A percentile compares a stretch with the other conserved stretches of the same genome.
These are phyloP conservation scores for Berkeleyomyces rouxiae DNA, from an alignment of 2,329 filamentous ascomycete species.

Conservation along the genomic window DNA sequence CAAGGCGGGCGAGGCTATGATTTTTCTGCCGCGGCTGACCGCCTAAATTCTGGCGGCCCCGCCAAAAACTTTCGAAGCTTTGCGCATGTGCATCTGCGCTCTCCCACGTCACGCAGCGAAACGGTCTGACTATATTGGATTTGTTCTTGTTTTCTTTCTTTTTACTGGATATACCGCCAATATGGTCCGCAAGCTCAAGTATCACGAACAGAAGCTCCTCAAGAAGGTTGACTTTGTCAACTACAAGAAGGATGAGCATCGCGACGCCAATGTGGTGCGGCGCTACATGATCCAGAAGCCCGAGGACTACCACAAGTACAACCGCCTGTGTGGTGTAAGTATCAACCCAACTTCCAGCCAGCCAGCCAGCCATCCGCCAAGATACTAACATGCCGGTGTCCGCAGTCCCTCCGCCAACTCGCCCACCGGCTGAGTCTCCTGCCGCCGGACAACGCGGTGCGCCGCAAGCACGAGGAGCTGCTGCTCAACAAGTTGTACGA, in stretches of 20 bases:
- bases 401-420: conserved; percentile 66
- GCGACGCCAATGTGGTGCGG: conserved; percentile 61
- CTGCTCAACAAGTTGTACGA: conserved; percentile 84
- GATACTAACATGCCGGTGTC: neutral
- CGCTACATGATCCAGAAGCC: conserved; percentile 86
- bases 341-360: conserved; percentile 1
- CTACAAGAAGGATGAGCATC: conserved; percentile 81
- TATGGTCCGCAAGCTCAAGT: conserved; percentile 93
- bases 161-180: conserved; percentile 17
- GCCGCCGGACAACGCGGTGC: conserved; percentile 59
- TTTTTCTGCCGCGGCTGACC: conserved; percentile 9
- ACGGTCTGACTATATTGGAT: neutral
- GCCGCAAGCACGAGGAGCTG: conserved; percentile 70
- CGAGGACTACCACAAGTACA: conserved; percentile 60
- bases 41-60: conserved; percentile 7
- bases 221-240: conserved; percentile 87
- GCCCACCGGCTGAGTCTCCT: conserved; percentile 77
- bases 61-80: conserved; percentile 12
- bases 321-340: conserved; percentile 50
- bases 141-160: neutral
- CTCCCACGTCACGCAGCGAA: neutral
- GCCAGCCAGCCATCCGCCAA: neutral
- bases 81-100: neutral
- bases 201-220: conserved; percentile 92
- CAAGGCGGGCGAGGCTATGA: neutral